A percentile compares a stretch with the other conserved stretches of the same genome.
Conservation (phyloP, 805 yeast genomes). For the Teunomyces kruisii region DNA sequence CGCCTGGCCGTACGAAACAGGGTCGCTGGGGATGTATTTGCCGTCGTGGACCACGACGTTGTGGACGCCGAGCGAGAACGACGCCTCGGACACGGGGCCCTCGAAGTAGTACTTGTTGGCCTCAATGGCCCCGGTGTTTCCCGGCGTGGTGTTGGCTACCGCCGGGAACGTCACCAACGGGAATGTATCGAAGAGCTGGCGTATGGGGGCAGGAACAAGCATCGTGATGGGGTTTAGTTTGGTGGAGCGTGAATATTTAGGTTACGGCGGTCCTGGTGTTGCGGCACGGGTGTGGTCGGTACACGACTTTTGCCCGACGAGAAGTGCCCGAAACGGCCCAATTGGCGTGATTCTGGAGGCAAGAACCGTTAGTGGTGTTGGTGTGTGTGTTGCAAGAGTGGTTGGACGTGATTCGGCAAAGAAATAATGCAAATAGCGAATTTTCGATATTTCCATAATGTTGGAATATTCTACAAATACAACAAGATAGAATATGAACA, state of each 20-base stretch:
- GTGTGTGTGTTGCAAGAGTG: too few species aligned
- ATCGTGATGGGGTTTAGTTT: constrained; percentile 5
- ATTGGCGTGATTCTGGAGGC: too few species aligned
- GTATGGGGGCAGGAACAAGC: constrained; percentile 43
- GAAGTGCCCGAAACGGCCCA: too few species aligned
- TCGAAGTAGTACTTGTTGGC: constrained; percentile 13
- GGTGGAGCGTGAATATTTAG: background rate
- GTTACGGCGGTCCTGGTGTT: background rate
- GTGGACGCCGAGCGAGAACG: constrained; percentile 56
- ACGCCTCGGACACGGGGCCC: constrained; percentile 3
- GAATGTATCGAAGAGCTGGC: constrained; percentile 48
- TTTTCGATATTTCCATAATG: too few species aligned
- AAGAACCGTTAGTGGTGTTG: too few species aligned
- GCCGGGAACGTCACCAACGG: constrained; percentile 49
- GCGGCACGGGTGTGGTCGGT: background rate
- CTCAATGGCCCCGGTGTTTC: constrained; percentile 8
- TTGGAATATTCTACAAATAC: too few species aligned
- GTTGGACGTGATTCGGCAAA: too few species aligned
- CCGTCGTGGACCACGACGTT: constrained; percentile 33
- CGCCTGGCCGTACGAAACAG: constrained; percentile 50
- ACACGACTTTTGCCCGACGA: background rate
- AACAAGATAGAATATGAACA: too few species aligned
- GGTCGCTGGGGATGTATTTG: constrained; percentile 54
- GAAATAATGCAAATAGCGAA: too few species aligned
- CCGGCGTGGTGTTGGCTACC: constrained; percentile 17